Percentiles rank a stretch among this genome's conserved stretches.
phyloP scores from a whole-genome alignment of 352 stramenopile species.

The Globisporangium emineosum region DNA sequence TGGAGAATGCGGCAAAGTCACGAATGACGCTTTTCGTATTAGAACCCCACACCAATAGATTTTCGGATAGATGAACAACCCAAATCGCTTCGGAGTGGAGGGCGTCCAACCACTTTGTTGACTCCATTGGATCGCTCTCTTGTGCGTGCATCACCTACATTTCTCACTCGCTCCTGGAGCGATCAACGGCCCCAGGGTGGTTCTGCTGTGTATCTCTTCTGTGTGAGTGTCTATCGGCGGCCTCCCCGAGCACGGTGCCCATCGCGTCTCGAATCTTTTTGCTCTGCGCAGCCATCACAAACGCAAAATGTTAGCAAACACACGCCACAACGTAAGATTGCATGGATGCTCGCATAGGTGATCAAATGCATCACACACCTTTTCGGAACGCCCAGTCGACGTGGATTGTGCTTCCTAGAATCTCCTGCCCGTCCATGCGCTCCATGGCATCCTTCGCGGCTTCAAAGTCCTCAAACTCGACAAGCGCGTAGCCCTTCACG shows the following conservation, averaged over 20 bases:
- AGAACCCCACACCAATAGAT: conserved; percentile 7
- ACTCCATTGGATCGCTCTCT: neutral
- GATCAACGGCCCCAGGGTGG: neutral
- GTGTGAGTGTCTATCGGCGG: conserved; percentile 40
- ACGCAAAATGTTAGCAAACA: neutral
- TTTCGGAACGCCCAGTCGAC: conserved; percentile 95
- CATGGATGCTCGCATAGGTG: neutral
- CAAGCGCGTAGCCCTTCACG: conserved; percentile 94
- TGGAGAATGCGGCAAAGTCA: neutral
- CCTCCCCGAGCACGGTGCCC: conserved; percentile 29
- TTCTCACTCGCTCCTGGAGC: neutral
- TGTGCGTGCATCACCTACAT: neutral
- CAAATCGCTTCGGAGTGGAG: neutral
- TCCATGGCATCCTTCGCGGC: conserved; percentile 89
- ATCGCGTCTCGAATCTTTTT: conserved; percentile 26
- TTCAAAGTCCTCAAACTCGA: conserved; percentile 93
- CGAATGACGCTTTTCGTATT: neutral
- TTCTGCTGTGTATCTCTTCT: neutral
- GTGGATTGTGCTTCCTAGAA: conserved; percentile 88
- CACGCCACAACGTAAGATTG: neutral
- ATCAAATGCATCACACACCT: conserved; percentile 22
- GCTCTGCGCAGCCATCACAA: conserved; percentile 10
- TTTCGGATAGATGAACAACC: conserved; percentile 5
- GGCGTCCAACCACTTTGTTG: neutral
- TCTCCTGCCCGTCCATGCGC: conserved; percentile 90